Evolutionary conservation across 2,329 filamentous ascomycete species (phyloP).

Genomic region (Botrytis squamosa): DNA sequence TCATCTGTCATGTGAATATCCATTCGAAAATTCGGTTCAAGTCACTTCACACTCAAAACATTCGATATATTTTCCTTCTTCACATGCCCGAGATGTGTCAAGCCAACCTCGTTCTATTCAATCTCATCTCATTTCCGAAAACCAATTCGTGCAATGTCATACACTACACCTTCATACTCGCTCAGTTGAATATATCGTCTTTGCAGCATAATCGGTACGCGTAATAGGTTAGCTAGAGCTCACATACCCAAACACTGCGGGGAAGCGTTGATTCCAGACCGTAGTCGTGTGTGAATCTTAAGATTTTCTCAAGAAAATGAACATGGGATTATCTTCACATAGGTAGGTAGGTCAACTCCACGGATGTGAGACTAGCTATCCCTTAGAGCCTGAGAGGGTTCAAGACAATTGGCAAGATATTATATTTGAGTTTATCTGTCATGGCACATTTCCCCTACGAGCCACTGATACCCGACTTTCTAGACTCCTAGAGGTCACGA

Average conservation of each 20-base stretch:
- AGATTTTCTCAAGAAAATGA: not conserved
- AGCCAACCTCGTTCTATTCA: not conserved
- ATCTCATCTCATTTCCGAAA: not conserved
- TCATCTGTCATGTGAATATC: not conserved
- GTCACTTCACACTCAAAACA: not conserved
- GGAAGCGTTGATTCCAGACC: not conserved
- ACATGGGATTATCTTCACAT: not conserved
- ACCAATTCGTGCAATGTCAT: not conserved
- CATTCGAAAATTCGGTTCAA: not conserved
- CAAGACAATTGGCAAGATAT: not conserved
- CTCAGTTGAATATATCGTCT: not conserved
- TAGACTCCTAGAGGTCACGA: not conserved
- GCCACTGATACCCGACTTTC: not conserved
- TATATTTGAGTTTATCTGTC: not conserved
- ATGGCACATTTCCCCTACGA: not conserved
- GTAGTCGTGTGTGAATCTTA: not conserved
- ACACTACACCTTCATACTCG: not conserved
- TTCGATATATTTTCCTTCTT: not conserved
- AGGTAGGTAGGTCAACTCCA: not conserved
- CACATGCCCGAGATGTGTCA: rapidly evolving
- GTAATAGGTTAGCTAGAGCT: not conserved
- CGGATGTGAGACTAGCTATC: not conserved
- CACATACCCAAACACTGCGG: not conserved
- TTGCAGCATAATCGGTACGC: not conserved
- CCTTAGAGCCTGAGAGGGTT: not conserved